These are phyloP conservation scores for Raffaelea arxii DNA, from an alignment of 2,329 filamentous ascomycete species.

Conservation along the genomic window DNA sequence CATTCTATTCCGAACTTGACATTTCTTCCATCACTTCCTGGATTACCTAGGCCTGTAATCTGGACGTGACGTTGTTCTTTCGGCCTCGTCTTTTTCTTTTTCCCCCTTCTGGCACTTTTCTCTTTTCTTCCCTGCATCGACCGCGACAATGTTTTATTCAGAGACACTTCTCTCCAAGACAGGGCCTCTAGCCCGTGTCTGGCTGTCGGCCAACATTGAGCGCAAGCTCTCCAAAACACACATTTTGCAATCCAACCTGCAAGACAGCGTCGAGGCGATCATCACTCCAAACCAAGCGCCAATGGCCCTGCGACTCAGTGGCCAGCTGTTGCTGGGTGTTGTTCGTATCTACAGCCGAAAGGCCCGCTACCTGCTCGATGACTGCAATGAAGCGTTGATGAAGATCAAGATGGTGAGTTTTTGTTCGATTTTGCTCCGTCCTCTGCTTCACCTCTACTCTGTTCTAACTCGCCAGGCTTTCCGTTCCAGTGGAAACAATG, in stretches of 20 bases:
- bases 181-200: slow-evolving; percentile 92
- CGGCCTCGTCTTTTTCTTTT: too few relatives aligned
- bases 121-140: slow-evolving; percentile 3
- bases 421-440: background rate
- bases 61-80: too few relatives aligned
- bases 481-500: slow-evolving; percentile 87
- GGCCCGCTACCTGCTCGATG: slow-evolving; percentile 88
- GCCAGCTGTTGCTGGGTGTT: slow-evolving; percentile 88
- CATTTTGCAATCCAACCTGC: slow-evolving; percentile 87
- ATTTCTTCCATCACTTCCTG: too few relatives aligned
- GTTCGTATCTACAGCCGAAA: slow-evolving; percentile 97
- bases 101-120: too few relatives aligned
- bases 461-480: slow-evolving; percentile 57
- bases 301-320: slow-evolving; percentile 87
- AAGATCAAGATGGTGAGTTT: slow-evolving; percentile 89
- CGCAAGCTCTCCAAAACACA: slow-evolving; percentile 97
- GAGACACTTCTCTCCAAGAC: slow-evolving; percentile 94
- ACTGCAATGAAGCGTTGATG: slow-evolving; percentile 93
- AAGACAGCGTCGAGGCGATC: slow-evolving; percentile 90
- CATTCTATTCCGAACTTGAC: too few relatives aligned
- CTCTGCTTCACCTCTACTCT: slow-evolving; percentile 29
- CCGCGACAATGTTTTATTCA: slow-evolving; percentile 79
- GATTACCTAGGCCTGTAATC: too few relatives aligned
- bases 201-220: slow-evolving; percentile 96
- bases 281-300: slow-evolving; percentile 88